phyloP scores from a whole-genome alignment of 2,329 filamentous ascomycete genomes.

The Neoarthrinium moseri region DNA sequence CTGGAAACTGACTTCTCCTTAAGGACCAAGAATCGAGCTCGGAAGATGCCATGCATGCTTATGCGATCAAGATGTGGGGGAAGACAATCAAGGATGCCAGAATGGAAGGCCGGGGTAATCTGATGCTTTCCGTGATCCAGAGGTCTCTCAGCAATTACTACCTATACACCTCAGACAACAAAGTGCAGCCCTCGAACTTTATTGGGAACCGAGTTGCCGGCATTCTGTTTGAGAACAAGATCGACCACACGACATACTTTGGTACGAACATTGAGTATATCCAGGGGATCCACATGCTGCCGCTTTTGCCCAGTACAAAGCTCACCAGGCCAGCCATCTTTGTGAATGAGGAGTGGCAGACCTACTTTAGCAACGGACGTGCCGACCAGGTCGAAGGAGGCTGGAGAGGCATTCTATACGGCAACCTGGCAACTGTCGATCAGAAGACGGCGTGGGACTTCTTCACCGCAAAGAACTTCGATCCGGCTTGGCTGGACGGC shows the following conservation, averaged over 20 bases:
- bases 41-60: conserved; percentile 85
- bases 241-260: conserved; percentile 91
- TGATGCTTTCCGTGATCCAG: conserved; percentile 79
- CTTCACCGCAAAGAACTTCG: conserved; percentile 67
- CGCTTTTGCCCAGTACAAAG: conserved; percentile 60
- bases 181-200: conserved; percentile 70
- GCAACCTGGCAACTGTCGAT: conserved; percentile 77
- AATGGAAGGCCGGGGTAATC: conserved; percentile 76
- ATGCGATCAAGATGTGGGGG: conserved; percentile 94
- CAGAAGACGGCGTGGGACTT: conserved; percentile 69
- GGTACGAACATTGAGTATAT: conserved; percentile 71
- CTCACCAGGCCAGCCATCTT: conserved; percentile 68
- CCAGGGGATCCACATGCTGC: conserved; percentile 72
- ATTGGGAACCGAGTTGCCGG: conserved; percentile 73
- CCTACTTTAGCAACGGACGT: conserved; percentile 69
- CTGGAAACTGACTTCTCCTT: conserved; percentile 5
- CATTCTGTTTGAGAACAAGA: conserved; percentile 90
- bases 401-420: conserved; percentile 84
- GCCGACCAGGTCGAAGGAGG: conserved; percentile 67
- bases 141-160: conserved; percentile 79
- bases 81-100: conserved; percentile 69
- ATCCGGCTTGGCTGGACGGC: conserved; percentile 71
- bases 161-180: conserved; percentile 71
- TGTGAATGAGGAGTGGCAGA: conserved; percentile 79
- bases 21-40: conserved; percentile 80